Conservation (phyloP, 2,329 filamentous ascomycete genomes). For the Alternaria gansuensis region DNA sequence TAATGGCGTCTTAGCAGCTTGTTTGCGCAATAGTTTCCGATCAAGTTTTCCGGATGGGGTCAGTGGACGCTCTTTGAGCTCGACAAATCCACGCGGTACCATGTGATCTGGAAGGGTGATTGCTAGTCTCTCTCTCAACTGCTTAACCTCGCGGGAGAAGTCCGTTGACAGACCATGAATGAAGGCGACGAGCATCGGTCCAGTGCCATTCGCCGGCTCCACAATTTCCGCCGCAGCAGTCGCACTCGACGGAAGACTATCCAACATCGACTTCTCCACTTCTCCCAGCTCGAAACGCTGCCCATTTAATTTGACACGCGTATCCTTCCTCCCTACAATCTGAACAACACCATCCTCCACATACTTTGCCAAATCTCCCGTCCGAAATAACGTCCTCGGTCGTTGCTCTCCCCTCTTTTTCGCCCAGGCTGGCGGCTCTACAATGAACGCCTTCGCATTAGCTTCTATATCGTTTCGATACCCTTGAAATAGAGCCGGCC, state of each 20-base stretch:
- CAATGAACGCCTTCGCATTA: conserved; percentile 8
- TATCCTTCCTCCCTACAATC: conserved; percentile 12
- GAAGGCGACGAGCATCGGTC: conserved; percentile 10
- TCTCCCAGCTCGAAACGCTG: conserved; percentile 13
- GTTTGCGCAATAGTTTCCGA: conserved; percentile 6
- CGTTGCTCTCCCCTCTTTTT: conserved; percentile 5
- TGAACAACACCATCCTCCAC: conserved; percentile 13
- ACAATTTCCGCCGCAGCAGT: conserved; percentile 11
- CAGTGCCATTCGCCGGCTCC: conserved; percentile 3
- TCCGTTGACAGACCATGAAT: neutral
- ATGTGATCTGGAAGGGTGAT: conserved; percentile 6
- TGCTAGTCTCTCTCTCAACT: conserved; percentile 3
- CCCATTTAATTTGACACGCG: conserved; percentile 10
- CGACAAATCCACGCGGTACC: conserved; percentile 14
- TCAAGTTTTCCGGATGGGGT: conserved; percentile 14
- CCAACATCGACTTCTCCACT: conserved; percentile 9
- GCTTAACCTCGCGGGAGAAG: conserved; percentile 5
- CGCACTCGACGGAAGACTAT: neutral
- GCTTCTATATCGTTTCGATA: conserved; percentile 8
- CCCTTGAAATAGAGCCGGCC: conserved; percentile 8
- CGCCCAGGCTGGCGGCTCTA: neutral
- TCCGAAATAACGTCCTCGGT: conserved; percentile 3
- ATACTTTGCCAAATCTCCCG: conserved; percentile 12
- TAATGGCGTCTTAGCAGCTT: conserved; percentile 4
- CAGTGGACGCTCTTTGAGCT: conserved; percentile 9